Evolutionary conservation across 306 rosid species (phyloP).

Genomic region (Malus asiatica): DNA sequence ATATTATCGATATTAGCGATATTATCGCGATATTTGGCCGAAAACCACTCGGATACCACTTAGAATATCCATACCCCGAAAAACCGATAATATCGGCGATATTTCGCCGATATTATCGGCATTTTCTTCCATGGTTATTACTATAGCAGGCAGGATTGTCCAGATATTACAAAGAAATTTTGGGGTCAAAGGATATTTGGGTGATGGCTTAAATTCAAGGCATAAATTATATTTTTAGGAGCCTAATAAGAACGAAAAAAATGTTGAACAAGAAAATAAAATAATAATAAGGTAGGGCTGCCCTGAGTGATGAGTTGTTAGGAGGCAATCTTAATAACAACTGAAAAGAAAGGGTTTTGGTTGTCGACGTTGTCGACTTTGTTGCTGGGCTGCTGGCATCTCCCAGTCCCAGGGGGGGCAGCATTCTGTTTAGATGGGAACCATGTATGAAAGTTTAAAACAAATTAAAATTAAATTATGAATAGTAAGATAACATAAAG

Average conservation of each 20-base stretch:
- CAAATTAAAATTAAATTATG: background rate
- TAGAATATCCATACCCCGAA: too few species aligned
- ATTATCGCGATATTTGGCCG: too few species aligned
- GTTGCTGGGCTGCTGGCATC: constrained; percentile 5
- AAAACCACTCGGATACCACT: too few species aligned
- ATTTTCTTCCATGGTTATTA: background rate
- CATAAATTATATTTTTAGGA: background rate
- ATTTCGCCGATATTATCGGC: too few species aligned
- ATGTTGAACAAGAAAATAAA: background rate
- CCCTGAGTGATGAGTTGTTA: constrained; percentile 7
- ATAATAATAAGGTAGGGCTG: background rate
- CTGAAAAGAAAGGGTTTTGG: background rate
- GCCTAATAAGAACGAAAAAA: background rate
- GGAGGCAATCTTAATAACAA: constrained; percentile 8
- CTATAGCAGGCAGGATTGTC: background rate
- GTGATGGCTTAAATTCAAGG: background rate
- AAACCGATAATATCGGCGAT: too few species aligned
- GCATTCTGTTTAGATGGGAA: background rate
- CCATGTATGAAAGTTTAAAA: background rate
- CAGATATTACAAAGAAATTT: too few species aligned
- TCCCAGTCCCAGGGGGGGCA: background rate
- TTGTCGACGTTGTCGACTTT: background rate
- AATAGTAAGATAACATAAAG: background rate
- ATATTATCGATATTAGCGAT: too few species aligned
- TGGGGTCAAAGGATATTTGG: background rate